phyloP scores from a whole-genome alignment of 768 basidiomycete genomes.

The Kwoniella dejecticola region DNA sequence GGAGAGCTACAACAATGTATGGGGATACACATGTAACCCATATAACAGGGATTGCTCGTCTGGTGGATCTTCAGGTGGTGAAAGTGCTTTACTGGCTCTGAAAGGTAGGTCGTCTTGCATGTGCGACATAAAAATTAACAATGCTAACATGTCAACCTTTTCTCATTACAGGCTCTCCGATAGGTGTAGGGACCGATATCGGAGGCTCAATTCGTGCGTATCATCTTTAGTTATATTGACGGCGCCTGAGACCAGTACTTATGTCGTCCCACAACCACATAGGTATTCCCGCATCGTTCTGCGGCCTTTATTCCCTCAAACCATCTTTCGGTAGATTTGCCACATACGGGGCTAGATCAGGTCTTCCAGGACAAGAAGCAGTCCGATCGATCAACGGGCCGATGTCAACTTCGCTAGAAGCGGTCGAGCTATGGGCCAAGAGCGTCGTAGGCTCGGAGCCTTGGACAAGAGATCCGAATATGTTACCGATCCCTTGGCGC shows the following conservation, averaged over 20 bases:
- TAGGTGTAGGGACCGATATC: slow-evolving; percentile 78
- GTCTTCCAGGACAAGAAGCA: slow-evolving; percentile 41
- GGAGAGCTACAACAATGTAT: slow-evolving; percentile 77
- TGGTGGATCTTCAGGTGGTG: slow-evolving; percentile 85
- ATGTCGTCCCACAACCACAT: too few relatives aligned
- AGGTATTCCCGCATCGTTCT: slow-evolving; percentile 65
- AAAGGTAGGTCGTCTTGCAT: slow-evolving; percentile 51
- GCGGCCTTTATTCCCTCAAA: slow-evolving; percentile 57
- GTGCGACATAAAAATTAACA: not conserved
- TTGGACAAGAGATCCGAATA: slow-evolving; percentile 36
- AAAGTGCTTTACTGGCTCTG: slow-evolving; percentile 72
- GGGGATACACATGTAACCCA: slow-evolving; percentile 77
- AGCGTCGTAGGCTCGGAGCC: slow-evolving; percentile 30
- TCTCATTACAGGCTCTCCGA: slow-evolving; percentile 38
- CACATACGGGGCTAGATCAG: slow-evolving; percentile 35
- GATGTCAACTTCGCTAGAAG: slow-evolving; percentile 30
- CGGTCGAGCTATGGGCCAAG: slow-evolving; percentile 35
- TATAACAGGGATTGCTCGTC: slow-evolving; percentile 69
- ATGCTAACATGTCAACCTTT: too few relatives aligned
- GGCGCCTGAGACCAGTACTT: not conserved
- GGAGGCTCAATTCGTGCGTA: slow-evolving; percentile 66
- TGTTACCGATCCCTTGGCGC: slow-evolving; percentile 45
- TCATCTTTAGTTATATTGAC: not conserved
- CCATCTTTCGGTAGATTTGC: slow-evolving; percentile 45
- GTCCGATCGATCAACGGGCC: slow-evolving; percentile 40